These are phyloP conservation scores for Boletus rex-veris DNA, from an alignment of 768 basidiomycete genomes.

Conservation along the genomic window DNA sequence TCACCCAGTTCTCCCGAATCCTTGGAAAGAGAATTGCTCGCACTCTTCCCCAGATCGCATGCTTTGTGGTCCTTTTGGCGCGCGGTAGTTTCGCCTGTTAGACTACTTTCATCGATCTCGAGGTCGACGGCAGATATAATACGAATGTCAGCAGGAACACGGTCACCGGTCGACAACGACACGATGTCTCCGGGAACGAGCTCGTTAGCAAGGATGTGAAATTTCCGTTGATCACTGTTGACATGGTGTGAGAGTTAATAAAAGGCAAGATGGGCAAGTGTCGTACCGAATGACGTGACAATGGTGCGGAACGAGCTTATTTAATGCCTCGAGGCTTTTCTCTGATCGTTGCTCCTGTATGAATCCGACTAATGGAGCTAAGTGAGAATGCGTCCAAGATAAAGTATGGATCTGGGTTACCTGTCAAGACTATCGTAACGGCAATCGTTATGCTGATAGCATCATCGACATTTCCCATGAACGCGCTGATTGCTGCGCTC, in stretches of 20 bases:
- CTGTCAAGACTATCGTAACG: conserved; percentile 89
- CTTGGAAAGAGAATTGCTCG: conserved; percentile 3
- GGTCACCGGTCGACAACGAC: conserved; percentile 86
- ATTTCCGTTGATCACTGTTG: conserved; percentile 47
- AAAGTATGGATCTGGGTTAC: conserved; percentile 40
- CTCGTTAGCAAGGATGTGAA: conserved; percentile 90
- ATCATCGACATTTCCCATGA: conserved; percentile 96
- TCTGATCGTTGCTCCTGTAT: conserved; percentile 95
- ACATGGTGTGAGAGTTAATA: background rate
- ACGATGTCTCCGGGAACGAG: conserved; percentile 96
- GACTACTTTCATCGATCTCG: conserved; percentile 92
- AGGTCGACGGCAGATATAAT: conserved; percentile 78
- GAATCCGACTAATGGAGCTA: conserved; percentile 65
- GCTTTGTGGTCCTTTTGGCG: conserved; percentile 62
- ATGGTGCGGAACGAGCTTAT: conserved; percentile 96
- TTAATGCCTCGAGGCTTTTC: conserved; percentile 89
- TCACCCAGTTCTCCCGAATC: conserved; percentile 35
- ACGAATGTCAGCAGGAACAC: conserved; percentile 90
- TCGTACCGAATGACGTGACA: conserved; percentile 78
- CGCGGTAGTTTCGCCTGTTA: conserved; percentile 90
- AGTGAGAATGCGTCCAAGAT: background rate
- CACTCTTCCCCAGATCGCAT: conserved; percentile 44
- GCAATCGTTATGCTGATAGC: conserved; percentile 91
- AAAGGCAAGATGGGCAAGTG: background rate
- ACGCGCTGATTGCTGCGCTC: conserved; percentile 82